Evolutionary conservation across 768 basidiomycete species (phyloP).

Genomic region (Hericium coralloides): DNA sequence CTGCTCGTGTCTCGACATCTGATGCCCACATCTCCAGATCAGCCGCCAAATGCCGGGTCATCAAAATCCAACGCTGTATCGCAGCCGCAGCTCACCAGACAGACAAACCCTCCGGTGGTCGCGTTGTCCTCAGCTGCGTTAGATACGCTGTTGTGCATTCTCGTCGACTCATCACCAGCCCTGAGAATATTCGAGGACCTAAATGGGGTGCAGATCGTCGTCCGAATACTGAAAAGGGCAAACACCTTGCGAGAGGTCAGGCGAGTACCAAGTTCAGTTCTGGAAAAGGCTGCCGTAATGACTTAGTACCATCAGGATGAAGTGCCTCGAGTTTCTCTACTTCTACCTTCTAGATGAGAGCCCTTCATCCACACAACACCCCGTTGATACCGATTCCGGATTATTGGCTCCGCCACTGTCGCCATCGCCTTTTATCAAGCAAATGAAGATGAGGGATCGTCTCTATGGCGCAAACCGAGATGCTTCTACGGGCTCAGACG

Average conservation of each 20-base stretch:
- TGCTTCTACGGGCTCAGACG: conserved; percentile 15
- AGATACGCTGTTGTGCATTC: conserved; percentile 77
- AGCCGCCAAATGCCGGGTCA: no score
- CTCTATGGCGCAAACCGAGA: conserved; percentile 6
- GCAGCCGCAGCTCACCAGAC: not conserved
- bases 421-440: conserved; percentile 19
- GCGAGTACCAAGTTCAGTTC: conserved; percentile 32
- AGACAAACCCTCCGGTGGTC: conserved; percentile 1
- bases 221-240: conserved; percentile 81
- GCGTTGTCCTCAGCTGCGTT: conserved; percentile 46
- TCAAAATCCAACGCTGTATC: conserved; percentile 16
- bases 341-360: conserved; percentile 90
- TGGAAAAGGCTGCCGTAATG: not conserved
- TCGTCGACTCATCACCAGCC: conserved; percentile 78
- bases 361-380: conserved; percentile 16
- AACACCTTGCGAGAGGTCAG: conserved; percentile 82
- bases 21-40: not conserved
- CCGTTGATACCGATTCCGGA: conserved; percentile 18
- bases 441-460: conserved; percentile 5
- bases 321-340: conserved; percentile 91
- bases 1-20: conserved; percentile 65
- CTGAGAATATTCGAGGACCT: conserved; percentile 72
- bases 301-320: conserved; percentile 54
- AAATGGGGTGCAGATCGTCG: conserved; percentile 71
- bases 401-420: conserved; percentile 33